A percentile compares a stretch with the other conserved stretches of the same genome.
phyloP scores from a whole-genome alignment of 2,329 filamentous ascomycete genomes.

The Fonsecaea erecta region DNA sequence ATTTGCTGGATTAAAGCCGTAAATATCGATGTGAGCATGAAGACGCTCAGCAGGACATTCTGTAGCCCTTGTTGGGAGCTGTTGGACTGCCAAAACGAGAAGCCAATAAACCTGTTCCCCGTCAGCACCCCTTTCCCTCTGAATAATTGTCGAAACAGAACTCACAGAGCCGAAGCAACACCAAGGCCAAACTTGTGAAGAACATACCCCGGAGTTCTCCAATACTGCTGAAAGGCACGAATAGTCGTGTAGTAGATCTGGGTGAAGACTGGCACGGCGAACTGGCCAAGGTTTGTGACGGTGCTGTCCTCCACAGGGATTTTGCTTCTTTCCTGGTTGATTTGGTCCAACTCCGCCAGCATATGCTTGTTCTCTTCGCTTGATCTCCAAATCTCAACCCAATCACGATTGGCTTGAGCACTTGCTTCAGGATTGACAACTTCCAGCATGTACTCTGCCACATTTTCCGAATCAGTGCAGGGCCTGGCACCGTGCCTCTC shows the following conservation, averaged over 20 bases:
- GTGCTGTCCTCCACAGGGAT: conserved; percentile 62
- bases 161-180: conserved; percentile 70
- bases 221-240: conserved; percentile 88
- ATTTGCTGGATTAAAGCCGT: conserved; percentile 34
- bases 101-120: conserved; percentile 66
- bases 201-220: conserved; percentile 81
- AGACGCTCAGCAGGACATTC: conserved; percentile 71
- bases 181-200: conserved; percentile 80
- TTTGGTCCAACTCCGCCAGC: conserved; percentile 59
- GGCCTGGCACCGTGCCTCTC: conserved; percentile 58
- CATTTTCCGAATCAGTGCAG: conserved; percentile 70
- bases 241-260: conserved; percentile 71
- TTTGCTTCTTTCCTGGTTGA: conserved; percentile 46
- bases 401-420: conserved; percentile 66
- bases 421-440: conserved; percentile 59
- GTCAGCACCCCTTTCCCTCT: background rate
- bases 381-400: conserved; percentile 65
- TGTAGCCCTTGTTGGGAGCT: conserved; percentile 69
- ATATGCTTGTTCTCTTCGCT: conserved; percentile 62
- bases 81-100: conserved; percentile 74
- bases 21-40: conserved; percentile 59
- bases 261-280: conserved; percentile 71
- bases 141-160: conserved; percentile 65
- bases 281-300: conserved; percentile 61
- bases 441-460: conserved; percentile 62